phyloP scores from a whole-genome alignment of 371 early-diverging fungal species.

The Lichtheimia ornata region DNA sequence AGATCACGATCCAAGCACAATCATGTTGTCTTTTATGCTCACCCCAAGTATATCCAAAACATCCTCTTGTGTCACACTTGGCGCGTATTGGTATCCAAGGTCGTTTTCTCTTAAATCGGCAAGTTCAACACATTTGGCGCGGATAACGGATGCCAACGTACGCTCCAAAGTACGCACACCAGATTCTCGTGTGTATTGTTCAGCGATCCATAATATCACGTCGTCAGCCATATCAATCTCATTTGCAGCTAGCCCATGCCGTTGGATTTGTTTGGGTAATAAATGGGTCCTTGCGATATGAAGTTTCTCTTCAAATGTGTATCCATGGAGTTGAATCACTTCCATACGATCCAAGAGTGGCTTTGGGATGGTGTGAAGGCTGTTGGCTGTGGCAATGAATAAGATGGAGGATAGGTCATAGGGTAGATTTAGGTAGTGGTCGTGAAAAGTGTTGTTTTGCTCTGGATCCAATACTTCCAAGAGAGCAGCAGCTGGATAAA shows the following conservation, averaged over 20 bases:
- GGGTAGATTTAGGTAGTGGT: slow-evolving; percentile 83
- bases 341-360: slow-evolving; percentile 90
- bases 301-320: slow-evolving; percentile 82
- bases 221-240: slow-evolving; percentile 52
- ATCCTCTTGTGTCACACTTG: slow-evolving; percentile 33
- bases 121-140: slow-evolving; percentile 73
- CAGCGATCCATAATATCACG: slow-evolving; percentile 60
- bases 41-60: slow-evolving; percentile 72
- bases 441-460: slow-evolving; percentile 76
- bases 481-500: slow-evolving; percentile 64
- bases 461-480: slow-evolving; percentile 89
- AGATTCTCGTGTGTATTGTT: slow-evolving; percentile 79
- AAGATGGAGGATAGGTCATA: slow-evolving; percentile 80
- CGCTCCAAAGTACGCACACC: slow-evolving; percentile 84
- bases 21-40: neutral
- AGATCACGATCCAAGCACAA: neutral
- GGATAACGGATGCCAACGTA: slow-evolving; percentile 71
- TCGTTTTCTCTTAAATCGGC: slow-evolving; percentile 38
- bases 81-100: slow-evolving; percentile 24
- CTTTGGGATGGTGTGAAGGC: slow-evolving; percentile 72
- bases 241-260: slow-evolving; percentile 59
- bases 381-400: slow-evolving; percentile 90
- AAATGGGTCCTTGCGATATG: slow-evolving; percentile 51
- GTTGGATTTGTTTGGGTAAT: slow-evolving; percentile 66
- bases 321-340: slow-evolving; percentile 80